Conservation (phyloP, 106 monocot genomes). For the Dactylorhiza incarnata region DNA sequence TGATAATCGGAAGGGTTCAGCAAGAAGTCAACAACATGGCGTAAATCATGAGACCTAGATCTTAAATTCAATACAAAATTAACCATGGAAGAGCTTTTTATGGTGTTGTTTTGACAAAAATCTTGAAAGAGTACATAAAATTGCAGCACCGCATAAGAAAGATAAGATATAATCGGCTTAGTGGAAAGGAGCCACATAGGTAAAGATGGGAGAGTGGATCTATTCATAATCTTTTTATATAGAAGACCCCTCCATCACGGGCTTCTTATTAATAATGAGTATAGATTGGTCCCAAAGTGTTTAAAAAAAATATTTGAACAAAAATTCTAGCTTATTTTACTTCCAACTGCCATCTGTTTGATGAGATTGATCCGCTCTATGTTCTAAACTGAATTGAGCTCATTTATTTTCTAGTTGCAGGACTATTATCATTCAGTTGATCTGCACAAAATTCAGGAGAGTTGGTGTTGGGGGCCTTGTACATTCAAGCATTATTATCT, state of each 20-base stretch:
- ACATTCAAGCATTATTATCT: conserved; percentile 12
- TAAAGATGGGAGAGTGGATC: too few species aligned
- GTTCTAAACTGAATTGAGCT: not conserved
- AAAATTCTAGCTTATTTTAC: not conserved
- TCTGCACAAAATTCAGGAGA: conserved; percentile 12
- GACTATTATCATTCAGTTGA: conserved; percentile 12
- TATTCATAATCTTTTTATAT: too few species aligned
- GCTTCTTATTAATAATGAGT: too few species aligned
- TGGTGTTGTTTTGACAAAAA: not conserved
- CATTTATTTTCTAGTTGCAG: conserved; percentile 3
- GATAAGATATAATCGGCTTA: too few species aligned
- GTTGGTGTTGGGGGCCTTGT: conserved; percentile 11
- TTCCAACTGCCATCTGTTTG: not conserved
- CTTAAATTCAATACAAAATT: not conserved
- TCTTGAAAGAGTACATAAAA: not conserved
- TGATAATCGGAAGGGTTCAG: not conserved
- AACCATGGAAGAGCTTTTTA: too few species aligned
- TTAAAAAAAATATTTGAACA: not conserved
- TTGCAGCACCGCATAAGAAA: not conserved
- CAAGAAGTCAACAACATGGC: not conserved
- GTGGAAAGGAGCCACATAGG: too few species aligned
- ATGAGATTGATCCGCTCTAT: not conserved
- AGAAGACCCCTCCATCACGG: too few species aligned
- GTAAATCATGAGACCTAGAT: not conserved
- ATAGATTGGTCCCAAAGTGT: too few species aligned